These are phyloP conservation scores for Triangularia setosa DNA, from an alignment of 2,329 filamentous ascomycete genomes.

Conservation along the genomic window DNA sequence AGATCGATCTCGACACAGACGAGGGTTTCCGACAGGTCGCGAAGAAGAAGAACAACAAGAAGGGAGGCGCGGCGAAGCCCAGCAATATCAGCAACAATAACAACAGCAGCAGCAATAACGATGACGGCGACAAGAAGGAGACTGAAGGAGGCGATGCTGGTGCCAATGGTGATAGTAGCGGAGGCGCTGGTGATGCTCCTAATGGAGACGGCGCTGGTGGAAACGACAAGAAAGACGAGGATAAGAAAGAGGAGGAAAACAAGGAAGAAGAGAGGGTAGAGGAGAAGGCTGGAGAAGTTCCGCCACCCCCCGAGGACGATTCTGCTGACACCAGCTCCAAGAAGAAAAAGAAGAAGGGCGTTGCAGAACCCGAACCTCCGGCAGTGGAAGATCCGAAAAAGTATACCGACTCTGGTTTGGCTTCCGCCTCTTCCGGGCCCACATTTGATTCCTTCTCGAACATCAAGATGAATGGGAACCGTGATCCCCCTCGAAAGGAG, in stretches of 20 bases:
- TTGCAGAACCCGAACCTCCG: slow-evolving; percentile 22
- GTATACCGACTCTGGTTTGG: slow-evolving; percentile 15
- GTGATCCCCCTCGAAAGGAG: slow-evolving; percentile 38
- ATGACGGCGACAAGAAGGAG: slow-evolving; percentile 34
- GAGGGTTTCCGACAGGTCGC: slow-evolving; percentile 52
- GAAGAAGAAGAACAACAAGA: slow-evolving; percentile 53
- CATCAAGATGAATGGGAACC: slow-evolving; percentile 61
- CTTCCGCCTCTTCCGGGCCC: slow-evolving; percentile 10
- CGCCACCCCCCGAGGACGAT: slow-evolving; percentile 37
- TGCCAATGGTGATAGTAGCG: slow-evolving; percentile 25
- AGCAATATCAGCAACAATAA: slow-evolving; percentile 39
- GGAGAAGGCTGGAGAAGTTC: slow-evolving; percentile 34
- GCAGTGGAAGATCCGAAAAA: slow-evolving; percentile 26
- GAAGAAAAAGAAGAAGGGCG: slow-evolving; percentile 52
- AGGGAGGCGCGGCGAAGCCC: slow-evolving; percentile 32
- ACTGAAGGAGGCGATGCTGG: slow-evolving; percentile 30
- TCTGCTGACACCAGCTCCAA: slow-evolving; percentile 40
- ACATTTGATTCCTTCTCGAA: slow-evolving; percentile 61
- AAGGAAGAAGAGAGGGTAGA: slow-evolving; percentile 32
- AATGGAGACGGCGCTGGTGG: slow-evolving; percentile 34
- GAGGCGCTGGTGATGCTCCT: slow-evolving; percentile 31
- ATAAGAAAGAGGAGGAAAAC: slow-evolving; percentile 37
- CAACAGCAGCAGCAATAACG: slow-evolving; percentile 43
- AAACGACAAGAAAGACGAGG: slow-evolving; percentile 33
- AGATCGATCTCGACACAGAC: slow-evolving; percentile 55